phyloP scores from a whole-genome alignment of 1,284 basidiomycete genomes.

The Irpex sp. region DNA sequence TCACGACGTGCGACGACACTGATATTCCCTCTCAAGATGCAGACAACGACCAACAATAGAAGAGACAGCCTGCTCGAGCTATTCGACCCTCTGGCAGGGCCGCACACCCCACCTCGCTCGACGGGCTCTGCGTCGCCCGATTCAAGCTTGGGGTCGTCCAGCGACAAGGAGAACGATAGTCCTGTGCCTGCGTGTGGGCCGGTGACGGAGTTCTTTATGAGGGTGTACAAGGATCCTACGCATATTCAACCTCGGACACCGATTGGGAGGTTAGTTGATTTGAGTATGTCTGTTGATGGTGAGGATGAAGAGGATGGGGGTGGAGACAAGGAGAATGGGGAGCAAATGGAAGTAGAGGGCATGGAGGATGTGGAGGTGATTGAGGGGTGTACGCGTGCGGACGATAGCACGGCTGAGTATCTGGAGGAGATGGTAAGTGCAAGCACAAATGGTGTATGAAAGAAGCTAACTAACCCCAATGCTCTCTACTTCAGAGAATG shows the following conservation, averaged over 20 bases:
- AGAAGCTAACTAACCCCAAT: background rate
- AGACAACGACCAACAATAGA: background rate
- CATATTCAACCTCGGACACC: slow-evolving; percentile 21
- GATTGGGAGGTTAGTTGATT: slow-evolving; percentile 52
- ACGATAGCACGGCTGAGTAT: slow-evolving; percentile 10
- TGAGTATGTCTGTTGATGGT: slow-evolving; percentile 29
- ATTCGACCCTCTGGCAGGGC: slow-evolving; percentile 14
- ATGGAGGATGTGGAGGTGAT: background rate
- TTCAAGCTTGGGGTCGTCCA: slow-evolving; percentile 10
- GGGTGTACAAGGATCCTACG: slow-evolving; percentile 31
- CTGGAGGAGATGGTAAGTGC: slow-evolving; percentile 1
- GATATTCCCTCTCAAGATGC: background rate
- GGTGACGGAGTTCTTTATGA: slow-evolving; percentile 47
- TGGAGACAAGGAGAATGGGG: slow-evolving; percentile 11
- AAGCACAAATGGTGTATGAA: background rate
- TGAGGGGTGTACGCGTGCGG: background rate
- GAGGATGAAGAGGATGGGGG: slow-evolving; percentile 19
- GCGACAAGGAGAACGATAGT: slow-evolving; percentile 57
- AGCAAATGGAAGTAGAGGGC: background rate
- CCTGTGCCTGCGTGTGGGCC: slow-evolving; percentile 27
- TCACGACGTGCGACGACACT: background rate
- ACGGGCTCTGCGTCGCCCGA: slow-evolving; percentile 10
- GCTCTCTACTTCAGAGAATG: background rate
- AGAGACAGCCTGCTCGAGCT: slow-evolving; percentile 14
- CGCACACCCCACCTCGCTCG: slow-evolving; percentile 14